Evolutionary conservation across 805 yeast species (phyloP).

Genomic region (Komagataella mondaviorum): DNA sequence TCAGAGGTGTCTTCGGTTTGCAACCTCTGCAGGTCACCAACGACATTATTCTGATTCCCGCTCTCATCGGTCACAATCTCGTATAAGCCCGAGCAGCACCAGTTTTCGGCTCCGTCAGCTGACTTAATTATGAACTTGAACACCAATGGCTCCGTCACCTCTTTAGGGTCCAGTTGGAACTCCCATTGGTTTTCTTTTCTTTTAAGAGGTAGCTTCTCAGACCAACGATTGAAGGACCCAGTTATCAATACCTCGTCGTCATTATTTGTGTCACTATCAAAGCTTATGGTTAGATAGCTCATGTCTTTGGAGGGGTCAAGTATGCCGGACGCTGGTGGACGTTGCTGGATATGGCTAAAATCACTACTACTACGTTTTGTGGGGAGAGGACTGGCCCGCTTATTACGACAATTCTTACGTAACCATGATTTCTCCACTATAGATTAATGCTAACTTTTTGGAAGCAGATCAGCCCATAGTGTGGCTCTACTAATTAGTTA

Average conservation of each 20-base stretch:
- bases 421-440: not conserved
- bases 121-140: constrained; percentile 2
- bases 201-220: not conserved
- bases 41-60: constrained; percentile 7
- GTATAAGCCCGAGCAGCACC: not conserved
- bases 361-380: not conserved
- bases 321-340: constrained; percentile 1
- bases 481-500: not conserved
- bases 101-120: not conserved
- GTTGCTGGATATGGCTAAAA: not conserved
- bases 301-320: not conserved
- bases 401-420: not conserved
- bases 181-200: not conserved
- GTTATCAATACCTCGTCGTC: not conserved
- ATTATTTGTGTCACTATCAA: not conserved
- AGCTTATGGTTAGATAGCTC: not conserved
- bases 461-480: not conserved
- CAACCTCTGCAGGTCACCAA: constrained; percentile 9
- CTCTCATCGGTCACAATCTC: constrained; percentile 1
- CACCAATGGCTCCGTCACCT: constrained; percentile 1
- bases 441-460: not conserved
- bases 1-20: not conserved
- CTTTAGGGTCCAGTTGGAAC: not conserved
- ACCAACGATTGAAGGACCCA: not conserved
- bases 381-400: not conserved